These are phyloP conservation scores for Centella asiatica DNA, from an alignment of 129 eudicot species.

Conservation along the genomic window DNA sequence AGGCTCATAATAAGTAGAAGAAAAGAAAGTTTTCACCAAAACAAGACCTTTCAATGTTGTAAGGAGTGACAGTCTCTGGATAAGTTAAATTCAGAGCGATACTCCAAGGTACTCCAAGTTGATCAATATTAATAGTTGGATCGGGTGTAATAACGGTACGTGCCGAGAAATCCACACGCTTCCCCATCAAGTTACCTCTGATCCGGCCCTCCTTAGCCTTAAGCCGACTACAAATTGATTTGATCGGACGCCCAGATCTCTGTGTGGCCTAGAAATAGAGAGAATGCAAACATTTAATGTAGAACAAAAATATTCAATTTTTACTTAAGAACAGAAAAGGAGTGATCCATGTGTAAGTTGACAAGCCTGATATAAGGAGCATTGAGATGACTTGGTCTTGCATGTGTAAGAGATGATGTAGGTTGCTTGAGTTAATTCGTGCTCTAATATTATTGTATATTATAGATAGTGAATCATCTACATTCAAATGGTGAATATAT, in stretches of 20 bases:
- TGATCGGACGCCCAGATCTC: conserved; percentile 93
- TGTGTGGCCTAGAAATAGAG: conserved; percentile 67
- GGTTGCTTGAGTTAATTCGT: too few relatives aligned
- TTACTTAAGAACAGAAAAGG: background rate
- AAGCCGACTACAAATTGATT: conserved; percentile 91
- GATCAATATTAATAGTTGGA: conserved; percentile 90
- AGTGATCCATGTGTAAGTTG: too few relatives aligned
- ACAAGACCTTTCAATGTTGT: conserved; percentile 85
- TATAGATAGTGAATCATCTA: too few relatives aligned
- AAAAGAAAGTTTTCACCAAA: background rate
- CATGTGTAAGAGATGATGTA: too few relatives aligned
- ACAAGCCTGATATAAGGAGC: too few relatives aligned
- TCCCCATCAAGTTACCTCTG: conserved; percentile 94
- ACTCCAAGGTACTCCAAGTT: conserved; percentile 98
- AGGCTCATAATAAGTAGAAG: background rate
- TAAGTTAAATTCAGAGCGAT: conserved; percentile 91
- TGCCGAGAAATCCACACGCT: conserved; percentile 96
- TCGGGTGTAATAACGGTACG: conserved; percentile 98
- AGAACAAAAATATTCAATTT: background rate
- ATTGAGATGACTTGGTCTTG: too few relatives aligned
- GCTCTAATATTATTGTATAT: too few relatives aligned
- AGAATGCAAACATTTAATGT: background rate
- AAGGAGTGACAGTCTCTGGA: conserved; percentile 97
- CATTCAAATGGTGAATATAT: too few relatives aligned
- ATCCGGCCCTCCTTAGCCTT: conserved; percentile 96